Evolutionary conservation across 2,329 filamentous ascomycete species (phyloP).

Genomic region (Calycina herbarum): DNA sequence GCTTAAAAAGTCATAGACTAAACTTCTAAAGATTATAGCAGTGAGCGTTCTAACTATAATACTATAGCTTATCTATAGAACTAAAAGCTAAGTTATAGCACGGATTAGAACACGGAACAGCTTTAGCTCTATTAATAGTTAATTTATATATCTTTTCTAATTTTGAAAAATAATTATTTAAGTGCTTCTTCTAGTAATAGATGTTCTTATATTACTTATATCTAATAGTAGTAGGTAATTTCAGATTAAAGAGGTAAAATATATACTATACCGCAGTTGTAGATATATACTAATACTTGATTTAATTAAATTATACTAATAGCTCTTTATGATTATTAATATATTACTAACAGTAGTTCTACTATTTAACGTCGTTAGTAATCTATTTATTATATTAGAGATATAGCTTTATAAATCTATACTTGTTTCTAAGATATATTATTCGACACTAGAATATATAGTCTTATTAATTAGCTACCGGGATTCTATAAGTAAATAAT

Average conservation of each 20-base stretch:
- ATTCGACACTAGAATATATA: no score
- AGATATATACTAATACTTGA: conserved; percentile 7
- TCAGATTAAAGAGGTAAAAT: conserved; percentile 4
- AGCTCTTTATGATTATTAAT: conserved; percentile 5
- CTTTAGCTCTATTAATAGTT: neutral
- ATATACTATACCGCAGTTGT: neutral
- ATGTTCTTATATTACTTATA: conserved; percentile 6
- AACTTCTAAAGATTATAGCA: conserved; percentile 3
- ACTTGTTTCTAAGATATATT: no score
- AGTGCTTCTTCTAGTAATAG: conserved; percentile 6
- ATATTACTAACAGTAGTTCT: no score
- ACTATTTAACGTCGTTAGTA: no score
- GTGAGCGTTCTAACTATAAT: conserved; percentile 5
- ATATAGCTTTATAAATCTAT: no score
- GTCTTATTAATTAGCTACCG: no score
- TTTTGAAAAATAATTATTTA: conserved; percentile 1
- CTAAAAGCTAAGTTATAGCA: conserved; percentile 1
- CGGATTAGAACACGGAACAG: conserved; percentile 7
- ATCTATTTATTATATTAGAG: no score
- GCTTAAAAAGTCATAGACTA: neutral
- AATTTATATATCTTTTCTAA: neutral
- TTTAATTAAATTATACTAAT: neutral
- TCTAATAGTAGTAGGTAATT: neutral
- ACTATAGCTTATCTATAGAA: conserved; percentile 5
- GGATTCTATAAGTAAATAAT: no score